Percentiles rank a stretch among this genome's conserved stretches.
These are phyloP conservation scores for Vachellia collinsii DNA, from an alignment of 306 rosid species.

Conservation along the genomic window DNA sequence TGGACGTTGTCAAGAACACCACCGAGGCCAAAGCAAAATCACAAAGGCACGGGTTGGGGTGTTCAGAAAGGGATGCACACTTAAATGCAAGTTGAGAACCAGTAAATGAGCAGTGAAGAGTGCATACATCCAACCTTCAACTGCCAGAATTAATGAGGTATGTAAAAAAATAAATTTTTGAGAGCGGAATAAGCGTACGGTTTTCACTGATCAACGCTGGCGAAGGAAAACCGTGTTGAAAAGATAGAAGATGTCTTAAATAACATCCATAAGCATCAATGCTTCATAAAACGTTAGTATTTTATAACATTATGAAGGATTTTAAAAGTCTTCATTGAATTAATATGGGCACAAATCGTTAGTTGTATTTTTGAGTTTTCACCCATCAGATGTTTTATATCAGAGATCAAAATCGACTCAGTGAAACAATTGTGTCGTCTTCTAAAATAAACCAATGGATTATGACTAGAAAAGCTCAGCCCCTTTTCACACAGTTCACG, in stretches of 20 bases:
- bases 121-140: conserved; percentile 55
- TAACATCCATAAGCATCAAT: neutral
- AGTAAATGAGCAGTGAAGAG: conserved; percentile 24
- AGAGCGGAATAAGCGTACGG: conserved; percentile 29
- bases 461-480: neutral
- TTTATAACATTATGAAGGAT: neutral
- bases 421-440: neutral
- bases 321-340: neutral
- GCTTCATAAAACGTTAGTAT: neutral
- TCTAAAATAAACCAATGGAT: neutral
- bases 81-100: conserved; percentile 28
- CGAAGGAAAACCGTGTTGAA: neutral
- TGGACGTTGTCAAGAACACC: conserved; percentile 18
- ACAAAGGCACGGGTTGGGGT: conserved; percentile 36
- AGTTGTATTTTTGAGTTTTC: neutral
- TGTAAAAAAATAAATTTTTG: conserved; percentile 12
- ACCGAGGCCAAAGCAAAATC: conserved; percentile 15
- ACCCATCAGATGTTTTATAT: neutral
- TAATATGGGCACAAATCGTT: neutral
- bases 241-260: conserved; percentile 16
- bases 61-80: conserved; percentile 39
- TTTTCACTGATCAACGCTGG: conserved; percentile 37
- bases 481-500: neutral
- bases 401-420: neutral
- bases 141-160: conserved; percentile 62